Evolutionary conservation across 2,329 filamentous ascomycete genomes (phyloP).

Genomic region (Cladosporium halotolerans): DNA sequence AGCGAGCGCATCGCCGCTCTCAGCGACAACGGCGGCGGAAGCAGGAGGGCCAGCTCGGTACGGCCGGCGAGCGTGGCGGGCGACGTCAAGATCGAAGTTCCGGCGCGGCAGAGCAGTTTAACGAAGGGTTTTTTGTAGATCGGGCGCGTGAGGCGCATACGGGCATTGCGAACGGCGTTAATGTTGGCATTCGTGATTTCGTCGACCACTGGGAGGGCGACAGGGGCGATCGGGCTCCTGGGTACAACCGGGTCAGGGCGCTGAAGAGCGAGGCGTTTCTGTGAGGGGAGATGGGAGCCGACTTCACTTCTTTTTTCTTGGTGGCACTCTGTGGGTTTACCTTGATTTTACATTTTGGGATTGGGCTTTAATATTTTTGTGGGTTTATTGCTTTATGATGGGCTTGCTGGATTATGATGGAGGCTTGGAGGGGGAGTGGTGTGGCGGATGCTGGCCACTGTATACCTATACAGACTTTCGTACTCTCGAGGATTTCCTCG

Average conservation of each 20-base stretch:
- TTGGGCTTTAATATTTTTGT: constrained; percentile 1
- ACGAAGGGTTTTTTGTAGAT: constrained; percentile 47
- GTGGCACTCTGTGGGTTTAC: not conserved
- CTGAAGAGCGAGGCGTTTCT: constrained; percentile 12
- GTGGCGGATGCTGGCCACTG: not conserved
- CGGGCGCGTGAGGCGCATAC: constrained; percentile 10
- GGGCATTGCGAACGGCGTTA: constrained; percentile 9
- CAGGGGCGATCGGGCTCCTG: not conserved
- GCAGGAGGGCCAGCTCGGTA: constrained; percentile 38
- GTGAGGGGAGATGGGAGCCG: not conserved
- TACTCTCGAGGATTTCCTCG: not conserved
- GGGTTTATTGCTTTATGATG: not conserved
- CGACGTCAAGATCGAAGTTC: constrained; percentile 32
- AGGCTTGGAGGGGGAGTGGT: not conserved
- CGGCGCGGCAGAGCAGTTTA: constrained; percentile 38
- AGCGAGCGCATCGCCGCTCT: constrained; percentile 28
- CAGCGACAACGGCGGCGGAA: constrained; percentile 40
- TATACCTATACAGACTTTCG: not conserved
- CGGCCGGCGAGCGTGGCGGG: constrained; percentile 29
- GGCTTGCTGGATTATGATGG: not conserved
- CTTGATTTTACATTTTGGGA: constrained; percentile 2
- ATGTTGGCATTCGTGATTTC: constrained; percentile 9
- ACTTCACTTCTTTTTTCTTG: constrained; percentile 7
- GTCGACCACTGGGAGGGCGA: not conserved
- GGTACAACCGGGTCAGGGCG: constrained; percentile 5